Base-by-base conservation (phyloP, 768 basidiomycete genomes). In the Boletus rubropictus region DNA sequence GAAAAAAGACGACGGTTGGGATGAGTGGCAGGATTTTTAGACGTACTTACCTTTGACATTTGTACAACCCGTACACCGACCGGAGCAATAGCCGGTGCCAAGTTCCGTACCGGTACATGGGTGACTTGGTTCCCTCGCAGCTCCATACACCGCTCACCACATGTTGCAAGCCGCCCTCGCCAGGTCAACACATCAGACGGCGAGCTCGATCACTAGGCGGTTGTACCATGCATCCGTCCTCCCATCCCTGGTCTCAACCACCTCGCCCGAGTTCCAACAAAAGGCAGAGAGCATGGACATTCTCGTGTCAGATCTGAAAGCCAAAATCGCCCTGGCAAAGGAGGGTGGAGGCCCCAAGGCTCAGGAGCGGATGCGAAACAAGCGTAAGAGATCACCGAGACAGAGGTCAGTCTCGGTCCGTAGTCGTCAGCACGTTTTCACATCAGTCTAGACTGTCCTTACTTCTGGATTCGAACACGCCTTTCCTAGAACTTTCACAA, bases 401-500 rank as follows among this genome's bases (percentile, higher is more conserved):
- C 89, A 91, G 72, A 75, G 91, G 90, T 89, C 47, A 40, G 56
- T 48, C 49, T 27, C 21, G 9, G 2, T 22, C 32, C 29, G 22
- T 15, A 1, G 3, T 33, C 41, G 12, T 10, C 29, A 38, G 22
- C 33, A 18, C 47, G 11, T 40, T 29, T 25, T 54, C 42, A 57
- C 43, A 31, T 28, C 22, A 3, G 17, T 41, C 34, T 47, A 93
- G 91, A 45, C 69, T 95, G 29, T 72, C 73, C 1, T 71, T 85
- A 17, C 69, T 97, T 12, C 68, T 97, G 21, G 93, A 97, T 63
- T 84, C 88, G 5, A 78, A 84, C 56, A 84, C 89, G 4, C 92
- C 94, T 0, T 97, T 95, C 63, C 70, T 97, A 15, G 93, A 97
- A 62, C 72, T 97, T 3, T 91, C 89, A 3, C 70, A 86, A 11